Conservation (phyloP, 345 rosid species). For the Melastoma malabathricum region DNA sequence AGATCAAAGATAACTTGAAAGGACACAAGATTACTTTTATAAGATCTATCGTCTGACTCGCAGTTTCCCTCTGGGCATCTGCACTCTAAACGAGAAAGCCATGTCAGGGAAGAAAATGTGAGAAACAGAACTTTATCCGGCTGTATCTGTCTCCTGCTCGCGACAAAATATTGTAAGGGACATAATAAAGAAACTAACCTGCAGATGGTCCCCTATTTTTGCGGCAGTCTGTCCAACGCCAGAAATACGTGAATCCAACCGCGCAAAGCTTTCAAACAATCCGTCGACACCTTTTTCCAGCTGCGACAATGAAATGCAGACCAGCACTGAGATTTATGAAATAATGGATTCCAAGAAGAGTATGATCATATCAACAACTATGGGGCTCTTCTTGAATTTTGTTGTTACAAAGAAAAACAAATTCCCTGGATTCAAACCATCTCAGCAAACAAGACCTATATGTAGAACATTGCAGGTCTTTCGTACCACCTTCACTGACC, state of each 20-base stretch:
- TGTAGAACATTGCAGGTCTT: not conserved
- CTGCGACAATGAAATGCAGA: conserved; percentile 17
- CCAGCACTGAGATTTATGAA: not conserved
- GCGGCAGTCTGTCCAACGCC: conserved; percentile 99
- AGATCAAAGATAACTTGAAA: too few species aligned
- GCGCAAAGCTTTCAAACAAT: conserved; percentile 79
- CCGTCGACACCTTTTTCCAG: conserved; percentile 93
- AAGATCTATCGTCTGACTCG: conserved; percentile 95
- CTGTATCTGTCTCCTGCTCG: conserved; percentile 3
- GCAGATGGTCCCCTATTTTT: conserved; percentile 97
- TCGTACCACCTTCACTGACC: conserved; percentile 22
- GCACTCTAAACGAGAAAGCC: conserved; percentile 57
- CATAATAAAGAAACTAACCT: conserved; percentile 17
- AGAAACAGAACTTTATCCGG: not conserved
- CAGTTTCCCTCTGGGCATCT: conserved; percentile 98
- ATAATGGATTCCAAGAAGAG: not conserved
- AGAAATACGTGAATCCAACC: conserved; percentile 86
- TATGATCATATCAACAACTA: too few species aligned
- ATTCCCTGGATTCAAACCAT: not conserved
- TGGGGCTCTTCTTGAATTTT: too few species aligned
- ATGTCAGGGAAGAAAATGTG: not conserved
- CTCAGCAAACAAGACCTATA: too few species aligned
- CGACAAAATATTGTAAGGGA: too few species aligned
- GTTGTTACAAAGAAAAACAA: not conserved
- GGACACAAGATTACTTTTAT: conserved; percentile 47